Conservation (phyloP, 2,329 filamentous ascomycete species). For the Basipetospora sp. region DNA sequence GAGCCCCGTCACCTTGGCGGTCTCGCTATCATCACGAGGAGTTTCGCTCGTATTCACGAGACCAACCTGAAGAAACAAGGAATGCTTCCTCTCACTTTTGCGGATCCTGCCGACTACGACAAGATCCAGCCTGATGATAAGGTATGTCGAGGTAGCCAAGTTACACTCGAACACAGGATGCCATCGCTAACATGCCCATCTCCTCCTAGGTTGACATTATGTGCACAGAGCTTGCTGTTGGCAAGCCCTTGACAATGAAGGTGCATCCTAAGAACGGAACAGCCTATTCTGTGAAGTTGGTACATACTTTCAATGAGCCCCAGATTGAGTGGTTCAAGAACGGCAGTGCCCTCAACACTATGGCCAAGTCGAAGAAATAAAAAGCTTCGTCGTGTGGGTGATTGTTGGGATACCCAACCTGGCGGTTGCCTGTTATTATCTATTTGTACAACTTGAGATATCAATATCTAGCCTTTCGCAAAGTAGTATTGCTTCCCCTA, state of each 20-base stretch:
- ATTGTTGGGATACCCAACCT: too few relatives aligned
- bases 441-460: too few relatives aligned
- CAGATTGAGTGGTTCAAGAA: constrained; percentile 99
- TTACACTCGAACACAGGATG: too few relatives aligned
- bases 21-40: constrained; percentile 88
- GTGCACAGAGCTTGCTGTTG: constrained; percentile 77
- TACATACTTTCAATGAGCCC: constrained; percentile 93
- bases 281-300: constrained; percentile 67
- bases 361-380: constrained; percentile 53
- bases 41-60: constrained; percentile 98
- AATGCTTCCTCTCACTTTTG: constrained; percentile 96
- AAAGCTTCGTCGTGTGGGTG: too few relatives aligned
- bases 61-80: constrained; percentile 99
- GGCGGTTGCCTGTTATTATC: too few relatives aligned
- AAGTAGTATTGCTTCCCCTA: too few relatives aligned
- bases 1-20: constrained; percentile 95
- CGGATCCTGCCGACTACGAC: constrained; percentile 90
- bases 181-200: too few relatives aligned
- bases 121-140: constrained; percentile 88
- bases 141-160: constrained; percentile 27
- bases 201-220: constrained; percentile 56
- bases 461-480: too few relatives aligned
- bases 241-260: constrained; percentile 79
- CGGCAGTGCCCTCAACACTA: constrained; percentile 92
- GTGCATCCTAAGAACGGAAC: constrained; percentile 79